Conservation (phyloP, 116 monocot genomes). For the Iris pallida region DNA sequence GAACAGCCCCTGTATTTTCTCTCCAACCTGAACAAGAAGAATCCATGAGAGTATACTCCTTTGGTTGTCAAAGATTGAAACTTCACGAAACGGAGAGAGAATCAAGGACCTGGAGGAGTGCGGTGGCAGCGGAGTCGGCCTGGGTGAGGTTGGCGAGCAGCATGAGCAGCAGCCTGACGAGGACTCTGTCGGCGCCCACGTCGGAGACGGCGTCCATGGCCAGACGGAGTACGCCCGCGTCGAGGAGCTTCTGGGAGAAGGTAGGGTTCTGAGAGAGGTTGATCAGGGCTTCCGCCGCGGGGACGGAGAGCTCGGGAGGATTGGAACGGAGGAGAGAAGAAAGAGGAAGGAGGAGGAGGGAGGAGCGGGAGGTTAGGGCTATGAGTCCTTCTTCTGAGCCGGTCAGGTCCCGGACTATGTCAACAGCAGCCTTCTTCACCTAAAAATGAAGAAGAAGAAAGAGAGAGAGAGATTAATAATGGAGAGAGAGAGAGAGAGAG, state of each 20-base stretch:
- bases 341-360: constrained; percentile 38
- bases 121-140: constrained; percentile 51
- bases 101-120: constrained; percentile 61
- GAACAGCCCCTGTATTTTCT: constrained; percentile 81
- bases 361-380: constrained; percentile 40
- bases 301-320: constrained; percentile 25
- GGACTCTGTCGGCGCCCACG: constrained; percentile 8
- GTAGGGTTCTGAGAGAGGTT: constrained; percentile 67
- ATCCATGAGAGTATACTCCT: not conserved
- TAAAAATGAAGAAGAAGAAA: constrained; percentile 10
- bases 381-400: constrained; percentile 57
- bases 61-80: not conserved
- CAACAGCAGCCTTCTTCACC: constrained; percentile 69
- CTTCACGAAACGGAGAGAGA: not conserved
- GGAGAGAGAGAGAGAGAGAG: not conserved
- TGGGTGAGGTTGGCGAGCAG: constrained; percentile 87
- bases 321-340: constrained; percentile 41
- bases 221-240: constrained; percentile 26
- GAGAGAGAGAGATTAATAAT: not conserved
- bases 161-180: constrained; percentile 64
- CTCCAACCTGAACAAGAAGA: constrained; percentile 55
- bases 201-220: constrained; percentile 56
- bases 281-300: constrained; percentile 71
- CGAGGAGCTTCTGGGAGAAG: constrained; percentile 42
- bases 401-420: constrained; percentile 75